These are phyloP conservation scores for Nigrograna mackinnonii DNA, from an alignment of 2,329 filamentous ascomycete species.

Conservation along the genomic window DNA sequence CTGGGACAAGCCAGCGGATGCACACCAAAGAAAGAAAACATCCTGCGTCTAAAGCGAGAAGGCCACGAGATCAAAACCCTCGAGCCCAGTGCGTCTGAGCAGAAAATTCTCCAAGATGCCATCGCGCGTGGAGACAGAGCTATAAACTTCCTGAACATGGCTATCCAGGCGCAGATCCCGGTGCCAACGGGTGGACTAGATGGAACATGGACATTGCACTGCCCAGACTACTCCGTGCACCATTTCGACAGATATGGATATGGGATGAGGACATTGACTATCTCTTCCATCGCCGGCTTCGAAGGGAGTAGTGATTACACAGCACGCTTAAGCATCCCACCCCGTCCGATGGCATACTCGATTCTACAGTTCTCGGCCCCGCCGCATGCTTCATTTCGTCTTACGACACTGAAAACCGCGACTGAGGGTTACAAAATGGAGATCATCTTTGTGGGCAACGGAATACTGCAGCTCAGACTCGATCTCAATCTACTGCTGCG, in stretches of 20 bases:
- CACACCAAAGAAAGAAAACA: constrained; percentile 24
- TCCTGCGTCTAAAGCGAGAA: constrained; percentile 19
- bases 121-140: constrained; percentile 7
- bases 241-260: constrained; percentile 33
- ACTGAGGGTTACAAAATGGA: constrained; percentile 28
- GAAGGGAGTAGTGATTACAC: constrained; percentile 16
- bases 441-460: constrained; percentile 31
- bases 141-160: constrained; percentile 19
- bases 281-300: constrained; percentile 20
- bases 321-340: constrained; percentile 28
- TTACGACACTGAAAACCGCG: constrained; percentile 18
- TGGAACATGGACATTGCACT: constrained; percentile 30
- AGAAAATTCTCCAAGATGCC: constrained; percentile 6
- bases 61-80: constrained; percentile 4
- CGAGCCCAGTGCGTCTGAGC: constrained; percentile 4
- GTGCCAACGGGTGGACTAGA: constrained; percentile 25
- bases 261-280: constrained; percentile 26
- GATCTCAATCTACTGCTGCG: constrained; percentile 30
- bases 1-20: constrained; percentile 31
- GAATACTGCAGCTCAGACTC: constrained; percentile 26
- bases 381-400: constrained; percentile 31
- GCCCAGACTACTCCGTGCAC: constrained; percentile 20
- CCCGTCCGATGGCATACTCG: constrained; percentile 25
- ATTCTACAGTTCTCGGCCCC: constrained; percentile 20
- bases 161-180: constrained; percentile 22